Percentiles rank a stretch among this genome's conserved stretches.
These are phyloP conservation scores for Umbelopsis sp. DNA, from an alignment of 192 early-diverging fungal genomes.

Conservation along the genomic window DNA sequence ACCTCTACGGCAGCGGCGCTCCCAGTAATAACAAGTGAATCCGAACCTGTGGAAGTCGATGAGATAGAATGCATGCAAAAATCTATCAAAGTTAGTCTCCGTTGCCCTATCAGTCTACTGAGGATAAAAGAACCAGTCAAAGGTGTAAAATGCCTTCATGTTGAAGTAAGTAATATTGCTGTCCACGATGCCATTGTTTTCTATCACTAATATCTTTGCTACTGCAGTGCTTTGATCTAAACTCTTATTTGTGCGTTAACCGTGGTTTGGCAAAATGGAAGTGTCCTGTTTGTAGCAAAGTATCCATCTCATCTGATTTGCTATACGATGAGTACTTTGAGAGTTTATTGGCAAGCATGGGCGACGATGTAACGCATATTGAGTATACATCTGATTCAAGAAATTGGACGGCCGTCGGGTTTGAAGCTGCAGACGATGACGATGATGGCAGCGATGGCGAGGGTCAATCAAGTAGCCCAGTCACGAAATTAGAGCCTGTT, in stretches of 20 bases:
- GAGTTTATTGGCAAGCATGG: not conserved
- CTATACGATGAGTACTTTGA: slow-evolving; percentile 16
- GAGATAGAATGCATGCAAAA: slow-evolving; percentile 23
- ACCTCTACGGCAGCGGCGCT: not conserved
- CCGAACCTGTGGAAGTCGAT: not conserved
- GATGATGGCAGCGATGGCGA: slow-evolving; percentile 27
- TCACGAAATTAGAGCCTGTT: not conserved
- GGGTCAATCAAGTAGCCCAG: not conserved
- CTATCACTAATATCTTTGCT: not conserved
- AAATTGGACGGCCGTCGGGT: not conserved
- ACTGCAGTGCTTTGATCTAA: slow-evolving; percentile 18
- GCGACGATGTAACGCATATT: not conserved
- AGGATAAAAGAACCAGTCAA: slow-evolving; percentile 34
- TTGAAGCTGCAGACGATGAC: slow-evolving; percentile 14
- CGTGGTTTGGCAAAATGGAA: slow-evolving; percentile 15
- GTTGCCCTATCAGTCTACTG: slow-evolving; percentile 28
- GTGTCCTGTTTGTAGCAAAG: slow-evolving; percentile 23
- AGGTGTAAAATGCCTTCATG: slow-evolving; percentile 27
- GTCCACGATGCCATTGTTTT: not conserved
- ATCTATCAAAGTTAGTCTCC: slow-evolving; percentile 21
- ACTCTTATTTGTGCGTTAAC: slow-evolving; percentile 8
- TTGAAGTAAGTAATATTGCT: slow-evolving; percentile 25
- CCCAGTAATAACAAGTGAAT: not conserved
- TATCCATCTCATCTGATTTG: not conserved
- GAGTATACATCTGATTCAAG: not conserved